A percentile compares a stretch with the other conserved stretches of the same genome.
These are phyloP conservation scores for Combretum micranthum DNA, from an alignment of 345 rosid species.

Conservation along the genomic window DNA sequence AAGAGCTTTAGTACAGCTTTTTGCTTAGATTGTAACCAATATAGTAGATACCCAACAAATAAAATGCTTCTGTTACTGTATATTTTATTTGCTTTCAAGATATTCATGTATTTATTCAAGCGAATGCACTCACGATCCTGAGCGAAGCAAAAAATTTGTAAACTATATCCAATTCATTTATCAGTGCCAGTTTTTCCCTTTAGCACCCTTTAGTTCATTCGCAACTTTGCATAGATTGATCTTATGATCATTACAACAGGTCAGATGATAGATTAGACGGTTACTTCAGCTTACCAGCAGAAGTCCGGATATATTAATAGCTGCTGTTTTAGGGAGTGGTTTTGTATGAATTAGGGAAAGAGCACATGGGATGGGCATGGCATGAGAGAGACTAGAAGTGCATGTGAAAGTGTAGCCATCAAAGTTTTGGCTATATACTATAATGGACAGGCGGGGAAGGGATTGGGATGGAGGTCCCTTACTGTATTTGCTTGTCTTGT, in stretches of 20 bases:
- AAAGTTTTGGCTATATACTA: constrained; percentile 20
- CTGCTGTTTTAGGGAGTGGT: not conserved
- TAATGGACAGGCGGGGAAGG: constrained; percentile 5
- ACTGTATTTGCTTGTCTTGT: constrained; percentile 22
- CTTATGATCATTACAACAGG: too few species aligned
- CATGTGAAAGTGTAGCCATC: constrained; percentile 34
- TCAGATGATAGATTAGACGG: too few species aligned
- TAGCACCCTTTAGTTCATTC: too few species aligned
- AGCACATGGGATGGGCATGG: constrained; percentile 36
- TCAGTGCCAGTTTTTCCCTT: too few species aligned
- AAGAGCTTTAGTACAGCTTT: constrained; percentile 26
- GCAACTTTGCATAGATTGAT: too few species aligned
- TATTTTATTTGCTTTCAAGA: constrained; percentile 23
- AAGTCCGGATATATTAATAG: too few species aligned
- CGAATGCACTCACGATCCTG: too few species aligned
- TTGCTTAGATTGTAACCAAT: constrained; percentile 25
- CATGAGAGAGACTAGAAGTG: constrained; percentile 13
- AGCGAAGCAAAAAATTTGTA: too few species aligned
- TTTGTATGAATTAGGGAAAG: constrained; percentile 26
- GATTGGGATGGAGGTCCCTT: constrained; percentile 23
- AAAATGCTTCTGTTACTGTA: constrained; percentile 13
- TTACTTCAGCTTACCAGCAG: too few species aligned
- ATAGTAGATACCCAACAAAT: constrained; percentile 18
- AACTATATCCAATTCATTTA: too few species aligned
- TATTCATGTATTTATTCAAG: constrained; percentile 7